A percentile compares a stretch with the other conserved stretches of the same genome.
Evolutionary conservation across 768 basidiomycete species (phyloP).

Genomic region (Boletus pseudopeckii): DNA sequence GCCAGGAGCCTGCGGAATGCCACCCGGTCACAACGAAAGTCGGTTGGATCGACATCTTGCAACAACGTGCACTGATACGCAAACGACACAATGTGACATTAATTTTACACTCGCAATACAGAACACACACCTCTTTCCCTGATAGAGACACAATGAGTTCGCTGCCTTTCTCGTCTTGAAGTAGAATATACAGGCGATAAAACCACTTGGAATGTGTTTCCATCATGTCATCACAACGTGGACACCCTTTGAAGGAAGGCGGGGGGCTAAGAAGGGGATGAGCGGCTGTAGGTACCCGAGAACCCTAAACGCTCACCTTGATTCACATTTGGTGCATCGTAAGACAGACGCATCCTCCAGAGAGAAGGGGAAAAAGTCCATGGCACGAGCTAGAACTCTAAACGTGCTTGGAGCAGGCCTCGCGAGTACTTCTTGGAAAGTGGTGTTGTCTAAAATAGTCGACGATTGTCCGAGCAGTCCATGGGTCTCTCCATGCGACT

Average conservation of each 20-base stretch:
- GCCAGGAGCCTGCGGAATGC: constrained; percentile 37
- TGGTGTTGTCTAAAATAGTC: constrained; percentile 9
- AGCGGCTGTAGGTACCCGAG: not conserved
- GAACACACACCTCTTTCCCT: constrained; percentile 40
- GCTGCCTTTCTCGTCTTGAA: constrained; percentile 48
- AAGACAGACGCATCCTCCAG: constrained; percentile 46
- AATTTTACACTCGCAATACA: not conserved
- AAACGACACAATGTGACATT: not conserved
- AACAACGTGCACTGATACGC: constrained; percentile 41
- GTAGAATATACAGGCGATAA: constrained; percentile 47
- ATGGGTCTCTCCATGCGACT: constrained; percentile 2
- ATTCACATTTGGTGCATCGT: constrained; percentile 51
- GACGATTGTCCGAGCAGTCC: not conserved
- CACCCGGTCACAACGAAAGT: constrained; percentile 39
- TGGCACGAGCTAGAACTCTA: constrained; percentile 44
- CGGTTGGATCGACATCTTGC: constrained; percentile 40
- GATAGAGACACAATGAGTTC: constrained; percentile 47
- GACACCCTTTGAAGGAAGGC: constrained; percentile 41
- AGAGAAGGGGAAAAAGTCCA: constrained; percentile 54
- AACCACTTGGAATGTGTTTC: constrained; percentile 45
- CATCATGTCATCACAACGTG: constrained; percentile 51
- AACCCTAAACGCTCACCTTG: constrained; percentile 37
- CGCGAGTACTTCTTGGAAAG: constrained; percentile 38
- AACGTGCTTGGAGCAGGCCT: constrained; percentile 36
- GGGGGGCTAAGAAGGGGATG: constrained; percentile 39